Evolutionary conservation across 306 rosid species (phyloP), one percentile per base, ranked within the genome.

Genomic region (Bauhinia variegata): DNA sequence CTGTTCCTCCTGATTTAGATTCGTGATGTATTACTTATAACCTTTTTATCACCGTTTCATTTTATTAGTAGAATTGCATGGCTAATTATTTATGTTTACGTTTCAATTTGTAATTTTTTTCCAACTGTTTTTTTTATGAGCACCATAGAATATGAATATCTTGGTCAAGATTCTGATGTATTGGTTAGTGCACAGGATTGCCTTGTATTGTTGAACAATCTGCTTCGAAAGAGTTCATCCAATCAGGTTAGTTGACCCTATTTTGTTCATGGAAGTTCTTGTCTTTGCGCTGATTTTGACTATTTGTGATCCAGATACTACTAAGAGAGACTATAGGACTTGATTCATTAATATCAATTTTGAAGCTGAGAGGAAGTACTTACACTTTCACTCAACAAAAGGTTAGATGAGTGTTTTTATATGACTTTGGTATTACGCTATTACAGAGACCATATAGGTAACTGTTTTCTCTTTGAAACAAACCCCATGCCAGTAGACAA

Each of bases 401-500:
- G 97, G 97, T 89, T 79, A 78, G 95, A 78, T 83, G 63, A 71
- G 75, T 79, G 59, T 70, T 49, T 60, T 49, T 71, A 71, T 77
- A 32, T 77, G 37, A 53, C 64, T 82, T 7, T 34, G 53, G 3
- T 33, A n/a, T 65, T 69, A 11, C 64, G 39, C 14, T 54, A 56
- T 53, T 50, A 66, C 84, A 72, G 75, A 70, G 74, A 54, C 46
- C 77, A 79, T 77, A 81, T 79, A 60, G 67, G 81, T 74, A 55
- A 78, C 76, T 84, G 72, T 72, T 85, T 69, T 71, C 68, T 78
- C 73, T 15, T 46, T 59, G 79, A 67, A 69, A 77, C 78, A 73
- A 85, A 75, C 61, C 59, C 68, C 79, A 76, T 85, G 95, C 92
- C 95, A 89, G 97, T 89, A 92, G 97, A 92, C 97, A 67, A 84